Base-by-base conservation (phyloP, 768 basidiomycete species). In the Kwoniella botswanensis region DNA sequence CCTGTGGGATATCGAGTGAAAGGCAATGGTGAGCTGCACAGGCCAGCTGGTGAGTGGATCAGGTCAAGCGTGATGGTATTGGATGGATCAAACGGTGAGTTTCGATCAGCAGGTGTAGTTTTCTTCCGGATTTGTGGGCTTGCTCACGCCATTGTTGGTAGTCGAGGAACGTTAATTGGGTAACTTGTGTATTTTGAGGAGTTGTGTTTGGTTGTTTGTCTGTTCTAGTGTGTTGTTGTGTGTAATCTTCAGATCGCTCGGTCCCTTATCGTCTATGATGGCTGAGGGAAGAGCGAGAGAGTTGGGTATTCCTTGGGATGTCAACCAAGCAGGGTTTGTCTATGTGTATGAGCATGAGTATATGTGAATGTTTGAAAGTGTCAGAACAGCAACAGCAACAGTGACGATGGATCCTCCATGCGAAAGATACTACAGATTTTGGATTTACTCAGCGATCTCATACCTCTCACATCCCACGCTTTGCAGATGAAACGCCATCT, bases 151-250 rank as follows among this genome's bases (percentile, higher is more conserved):
- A 59, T 35, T 59, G 57, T 42, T 59, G 57, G 57, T 59, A 59
- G 57, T 59, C 24, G 24, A 59, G 57, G 57, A 29, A 41, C 57
- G 35, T 59, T 59, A 42, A 59, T 59, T 59, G 29, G 46, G 18
- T 50, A 6, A 15, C 13, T 50, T 42, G 57, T 59, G 57, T 59
- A 59, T 26, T 35, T 35, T 22, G n/a, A 26, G 57, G 57, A 59
- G 15, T 41, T 59, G n/a, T 59, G 57, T 17, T 59, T 41, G 26
- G 10, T 41, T 29, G 10, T 59, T 26, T 55, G 53, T 26, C 3
- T 26, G 24, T 26, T 26, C 24, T 26, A 2, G 7, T 55, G 54
- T 21, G 21, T n/a, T 21, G 21, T n/a, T 50, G 46, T 50, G 46
- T 50, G 46, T 15, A 50, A 9, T 18, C 1, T 15, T 50, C 46